A percentile compares a stretch with the other conserved stretches of the same genome.
Evolutionary conservation across 2,329 filamentous ascomycete species (phyloP).

Genomic region (Eurotiales sp.): DNA sequence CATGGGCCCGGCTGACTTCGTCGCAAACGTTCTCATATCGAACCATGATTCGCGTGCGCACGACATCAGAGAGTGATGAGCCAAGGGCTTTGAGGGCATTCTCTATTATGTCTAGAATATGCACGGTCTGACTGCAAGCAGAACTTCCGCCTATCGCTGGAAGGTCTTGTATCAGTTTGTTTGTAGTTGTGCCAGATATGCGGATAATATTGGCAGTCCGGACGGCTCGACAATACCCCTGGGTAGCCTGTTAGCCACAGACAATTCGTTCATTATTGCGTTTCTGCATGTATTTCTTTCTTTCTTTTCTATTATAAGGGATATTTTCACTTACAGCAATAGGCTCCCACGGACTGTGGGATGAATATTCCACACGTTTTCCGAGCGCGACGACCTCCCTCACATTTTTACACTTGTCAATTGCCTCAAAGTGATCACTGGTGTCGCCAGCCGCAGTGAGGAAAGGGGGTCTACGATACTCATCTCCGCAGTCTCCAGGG

Average conservation of each 20-base stretch:
- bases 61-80: neutral
- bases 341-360: neutral
- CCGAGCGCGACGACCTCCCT: neutral
- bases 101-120: neutral
- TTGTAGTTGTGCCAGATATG: neutral
- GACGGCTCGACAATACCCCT: neutral
- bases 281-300: too few species aligned
- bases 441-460: conserved; percentile 1
- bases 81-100: neutral
- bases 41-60: conserved; percentile 3
- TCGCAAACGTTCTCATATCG: neutral
- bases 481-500: neutral
- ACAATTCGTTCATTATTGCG: neutral
- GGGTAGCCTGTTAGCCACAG: neutral
- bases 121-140: neutral
- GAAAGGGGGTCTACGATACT: conserved; percentile 4
- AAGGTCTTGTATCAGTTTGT: neutral
- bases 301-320: neutral
- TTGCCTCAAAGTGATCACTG: neutral
- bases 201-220: neutral
- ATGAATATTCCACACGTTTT: neutral
- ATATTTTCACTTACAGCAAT: neutral
- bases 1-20: conserved; percentile 1
- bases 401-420: neutral
- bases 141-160: neutral